Base-by-base conservation (phyloP, 192 early-diverging fungal species). In the Coemansia sp. region DNA sequence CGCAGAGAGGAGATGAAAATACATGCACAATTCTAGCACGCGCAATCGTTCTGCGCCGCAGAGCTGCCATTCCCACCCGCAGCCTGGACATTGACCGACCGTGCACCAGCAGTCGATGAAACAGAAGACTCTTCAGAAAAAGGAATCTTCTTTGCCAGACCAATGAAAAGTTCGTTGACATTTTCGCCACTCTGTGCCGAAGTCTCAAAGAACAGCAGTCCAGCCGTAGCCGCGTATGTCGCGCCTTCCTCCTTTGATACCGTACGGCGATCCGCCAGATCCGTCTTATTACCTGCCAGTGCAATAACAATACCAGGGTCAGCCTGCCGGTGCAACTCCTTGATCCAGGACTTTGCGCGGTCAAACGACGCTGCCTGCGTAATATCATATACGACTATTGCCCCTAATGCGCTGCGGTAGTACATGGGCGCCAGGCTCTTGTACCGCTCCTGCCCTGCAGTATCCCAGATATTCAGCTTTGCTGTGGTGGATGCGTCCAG, bases 361-460 rank as follows among this genome's bases (percentile, higher is more conserved):
- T 91, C 92, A 47, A 99, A 89, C 16, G 96, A 96, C 13, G 92
- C 84, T 80, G 87, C 73, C 75, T 93, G 90, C 65, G 93, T 93
- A 69, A 99, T 93, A 86, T 99, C 97, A 74, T 97, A 99, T 3
- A 94, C 97, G 24, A 99, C 95, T 7, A 98, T 89, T 1, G 97
- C 97, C 27, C 96, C 97, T 78, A 93, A 94, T 18, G 97, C 97
- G 76, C 96, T 95, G 61, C 97, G 83, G 84, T 99, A 99, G 83
- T 99, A 99, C 96, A 98, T 93, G 22, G 96, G 95, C 66, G 88
- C 93, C 61, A 95, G 88, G 57, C 93, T 98, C 75, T 97, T 95
- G 87, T 97, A 99, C 51, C 97, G 88, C 84, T 99, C 97, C 86
- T 99, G 97, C 33, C 97, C 97, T 29, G 97, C 97, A 33, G 93